These are phyloP conservation scores for Ceratocystis lukuohia DNA, from an alignment of 2,329 filamentous ascomycete genomes.

Conservation along the genomic window DNA sequence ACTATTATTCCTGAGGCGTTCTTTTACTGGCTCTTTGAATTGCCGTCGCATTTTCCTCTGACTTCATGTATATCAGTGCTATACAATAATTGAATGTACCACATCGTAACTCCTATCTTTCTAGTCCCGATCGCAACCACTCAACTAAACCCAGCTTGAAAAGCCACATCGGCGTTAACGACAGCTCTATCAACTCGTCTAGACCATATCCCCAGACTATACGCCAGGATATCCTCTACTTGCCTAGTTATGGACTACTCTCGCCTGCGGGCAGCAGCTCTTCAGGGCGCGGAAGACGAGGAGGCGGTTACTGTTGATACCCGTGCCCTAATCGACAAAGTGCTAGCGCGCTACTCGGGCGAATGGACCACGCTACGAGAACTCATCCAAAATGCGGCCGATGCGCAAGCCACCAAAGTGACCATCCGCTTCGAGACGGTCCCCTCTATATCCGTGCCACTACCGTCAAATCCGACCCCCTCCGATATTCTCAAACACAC, in stretches of 20 bases:
- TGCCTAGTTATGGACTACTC: constrained; percentile 50
- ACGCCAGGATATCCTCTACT: too few relatives aligned
- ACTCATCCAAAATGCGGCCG: constrained; percentile 95
- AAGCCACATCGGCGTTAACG: not conserved
- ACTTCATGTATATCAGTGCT: not conserved
- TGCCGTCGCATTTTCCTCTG: not conserved
- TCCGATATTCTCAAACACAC: constrained; percentile 69
- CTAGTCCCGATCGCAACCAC: not conserved
- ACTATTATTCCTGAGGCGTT: not conserved
- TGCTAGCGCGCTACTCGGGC: constrained; percentile 87
- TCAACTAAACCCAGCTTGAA: not conserved
- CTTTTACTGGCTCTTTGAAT: not conserved
- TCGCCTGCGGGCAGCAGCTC: constrained; percentile 70
- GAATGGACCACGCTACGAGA: constrained; percentile 88
- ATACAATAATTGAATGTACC: not conserved
- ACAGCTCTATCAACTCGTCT: not conserved
- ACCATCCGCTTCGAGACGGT: constrained; percentile 84
- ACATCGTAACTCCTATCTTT: not conserved
- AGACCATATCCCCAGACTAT: too few relatives aligned
- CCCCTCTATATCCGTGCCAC: constrained; percentile 65
- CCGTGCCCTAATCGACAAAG: constrained; percentile 91
- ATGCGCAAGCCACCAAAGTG: constrained; percentile 81
- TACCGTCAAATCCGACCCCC: constrained; percentile 49
- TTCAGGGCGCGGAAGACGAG: constrained; percentile 77
- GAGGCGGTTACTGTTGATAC: constrained; percentile 98